Percentiles rank a stretch among this genome's conserved stretches.
These are phyloP conservation scores for Tetradesmus obliquus DNA, from an alignment of 139 green algal genomes.

Conservation along the genomic window DNA sequence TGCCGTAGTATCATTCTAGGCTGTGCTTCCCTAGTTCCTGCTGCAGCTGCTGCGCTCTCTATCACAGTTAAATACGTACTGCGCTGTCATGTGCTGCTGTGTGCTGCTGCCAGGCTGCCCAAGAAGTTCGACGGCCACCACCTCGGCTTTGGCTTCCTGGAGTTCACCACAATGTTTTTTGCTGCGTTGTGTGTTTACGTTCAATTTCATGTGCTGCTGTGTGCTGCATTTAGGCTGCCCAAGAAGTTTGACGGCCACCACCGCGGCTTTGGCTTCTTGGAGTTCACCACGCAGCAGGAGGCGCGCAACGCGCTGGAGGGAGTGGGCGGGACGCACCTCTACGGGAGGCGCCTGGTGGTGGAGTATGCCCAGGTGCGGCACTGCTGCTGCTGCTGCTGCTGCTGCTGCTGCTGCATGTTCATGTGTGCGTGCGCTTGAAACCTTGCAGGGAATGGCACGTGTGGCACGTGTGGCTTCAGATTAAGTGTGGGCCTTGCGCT, in stretches of 20 bases:
- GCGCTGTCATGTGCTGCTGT: not conserved
- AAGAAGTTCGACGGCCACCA: constrained; percentile 98
- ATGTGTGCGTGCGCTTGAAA: too few species aligned
- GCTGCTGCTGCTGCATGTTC: too few species aligned
- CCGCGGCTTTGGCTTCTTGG: constrained; percentile 93
- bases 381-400: too few species aligned
- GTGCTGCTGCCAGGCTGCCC: constrained; percentile 75
- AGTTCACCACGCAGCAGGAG: constrained; percentile 90
- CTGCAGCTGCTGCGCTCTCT: too few species aligned
- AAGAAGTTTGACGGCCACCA: constrained; percentile 98
- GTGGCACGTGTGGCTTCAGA: too few species aligned
- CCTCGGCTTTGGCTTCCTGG: constrained; percentile 92
- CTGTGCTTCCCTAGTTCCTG: too few species aligned
- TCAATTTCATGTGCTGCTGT: too few species aligned
- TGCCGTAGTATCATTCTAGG: too few species aligned
- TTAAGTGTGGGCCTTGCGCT: too few species aligned
- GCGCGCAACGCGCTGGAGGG: constrained; percentile 74
- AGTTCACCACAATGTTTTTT: constrained; percentile 80
- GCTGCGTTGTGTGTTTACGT: too few species aligned
- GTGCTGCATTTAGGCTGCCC: constrained; percentile 76
- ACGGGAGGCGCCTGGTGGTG: constrained; percentile 92
- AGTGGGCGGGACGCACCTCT: constrained; percentile 90
- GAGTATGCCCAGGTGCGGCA: constrained; percentile 83
- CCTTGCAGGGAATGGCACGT: too few species aligned
- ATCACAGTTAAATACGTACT: too few species aligned